phyloP scores from a whole-genome alignment of 768 basidiomycete genomes.

The Tricholoma saponaceum region DNA sequence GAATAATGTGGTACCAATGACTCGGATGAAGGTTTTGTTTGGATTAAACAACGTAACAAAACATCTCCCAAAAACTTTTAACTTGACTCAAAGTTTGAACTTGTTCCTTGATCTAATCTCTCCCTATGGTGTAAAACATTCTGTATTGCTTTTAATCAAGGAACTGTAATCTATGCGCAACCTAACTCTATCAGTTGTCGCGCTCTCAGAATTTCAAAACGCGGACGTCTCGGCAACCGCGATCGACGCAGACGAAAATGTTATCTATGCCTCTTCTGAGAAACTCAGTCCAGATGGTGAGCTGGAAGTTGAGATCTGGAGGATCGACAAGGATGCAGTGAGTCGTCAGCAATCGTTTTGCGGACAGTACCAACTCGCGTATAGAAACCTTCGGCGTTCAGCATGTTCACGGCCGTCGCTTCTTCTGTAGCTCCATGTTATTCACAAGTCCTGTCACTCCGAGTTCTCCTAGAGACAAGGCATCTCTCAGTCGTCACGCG shows the following conservation, averaged over 20 bases:
- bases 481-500: slow-evolving; percentile 63
- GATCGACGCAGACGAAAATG: slow-evolving; percentile 62
- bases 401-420: slow-evolving; percentile 34
- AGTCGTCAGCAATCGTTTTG: slow-evolving; percentile 14
- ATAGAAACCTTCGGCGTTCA: slow-evolving; percentile 21
- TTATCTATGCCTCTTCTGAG: slow-evolving; percentile 57
- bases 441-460: slow-evolving; percentile 57
- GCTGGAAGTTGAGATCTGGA: slow-evolving; percentile 60
- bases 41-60: not conserved
- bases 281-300: slow-evolving; percentile 38
- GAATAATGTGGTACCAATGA: too few species aligned
- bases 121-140: slow-evolving; percentile 5
- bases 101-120: slow-evolving; percentile 5
- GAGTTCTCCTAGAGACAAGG: slow-evolving; percentile 69
- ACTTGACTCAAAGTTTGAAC: too few species aligned
- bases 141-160: not conserved
- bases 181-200: slow-evolving; percentile 39
- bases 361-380: not conserved
- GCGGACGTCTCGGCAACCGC: slow-evolving; percentile 42
- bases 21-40: not conserved
- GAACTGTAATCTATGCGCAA: slow-evolving; percentile 47
- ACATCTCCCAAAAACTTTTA: not conserved
- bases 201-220: slow-evolving; percentile 21
- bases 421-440: slow-evolving; percentile 19
- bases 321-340: slow-evolving; percentile 21